Evolutionary conservation across 352 stramenopile species (phyloP).

Genomic region (Aphanomyces invadans): DNA sequence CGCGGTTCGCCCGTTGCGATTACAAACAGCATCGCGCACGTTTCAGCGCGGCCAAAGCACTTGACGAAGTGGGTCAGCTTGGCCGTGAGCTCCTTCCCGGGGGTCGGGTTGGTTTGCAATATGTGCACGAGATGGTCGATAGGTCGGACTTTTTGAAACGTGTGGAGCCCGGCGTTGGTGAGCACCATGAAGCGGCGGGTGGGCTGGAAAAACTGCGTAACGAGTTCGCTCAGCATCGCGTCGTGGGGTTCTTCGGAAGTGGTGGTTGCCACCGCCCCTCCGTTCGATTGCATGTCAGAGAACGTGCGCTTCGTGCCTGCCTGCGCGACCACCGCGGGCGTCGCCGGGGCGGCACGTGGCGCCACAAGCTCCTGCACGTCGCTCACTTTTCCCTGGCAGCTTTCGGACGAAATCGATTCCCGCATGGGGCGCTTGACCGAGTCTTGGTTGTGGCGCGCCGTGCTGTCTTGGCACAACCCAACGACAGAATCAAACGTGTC

Average conservation of each 20-base stretch:
- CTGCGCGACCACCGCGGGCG: conserved; percentile 24
- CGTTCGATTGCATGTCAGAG: conserved; percentile 32
- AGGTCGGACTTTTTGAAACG: conserved; percentile 85
- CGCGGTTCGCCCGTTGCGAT: conserved; percentile 39
- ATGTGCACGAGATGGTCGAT: conserved; percentile 80
- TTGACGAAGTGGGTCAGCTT: conserved; percentile 66
- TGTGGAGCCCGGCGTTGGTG: conserved; percentile 78
- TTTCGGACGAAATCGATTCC: conserved; percentile 66
- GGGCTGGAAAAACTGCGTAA: conserved; percentile 73
- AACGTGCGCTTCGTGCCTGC: conserved; percentile 56
- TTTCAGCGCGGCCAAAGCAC: conserved; percentile 76
- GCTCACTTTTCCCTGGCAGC: conserved; percentile 75
- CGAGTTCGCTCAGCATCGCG: conserved; percentile 65
- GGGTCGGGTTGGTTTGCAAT: conserved; percentile 45
- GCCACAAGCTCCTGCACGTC: conserved; percentile 61
- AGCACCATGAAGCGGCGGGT: conserved; percentile 80
- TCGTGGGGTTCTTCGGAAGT: conserved; percentile 27
- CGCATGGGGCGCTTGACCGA: conserved; percentile 56
- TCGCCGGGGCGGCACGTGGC: conserved; percentile 20
- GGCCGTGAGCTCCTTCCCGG: conserved; percentile 52
- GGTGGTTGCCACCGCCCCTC: neutral
- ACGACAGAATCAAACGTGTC: conserved; percentile 75
- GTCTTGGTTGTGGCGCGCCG: conserved; percentile 42
- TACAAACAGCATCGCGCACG: conserved; percentile 83
- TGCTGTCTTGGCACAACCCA: conserved; percentile 66